Conservation (phyloP, 2,329 filamentous ascomycete species). For the Colletotrichum sp. region DNA sequence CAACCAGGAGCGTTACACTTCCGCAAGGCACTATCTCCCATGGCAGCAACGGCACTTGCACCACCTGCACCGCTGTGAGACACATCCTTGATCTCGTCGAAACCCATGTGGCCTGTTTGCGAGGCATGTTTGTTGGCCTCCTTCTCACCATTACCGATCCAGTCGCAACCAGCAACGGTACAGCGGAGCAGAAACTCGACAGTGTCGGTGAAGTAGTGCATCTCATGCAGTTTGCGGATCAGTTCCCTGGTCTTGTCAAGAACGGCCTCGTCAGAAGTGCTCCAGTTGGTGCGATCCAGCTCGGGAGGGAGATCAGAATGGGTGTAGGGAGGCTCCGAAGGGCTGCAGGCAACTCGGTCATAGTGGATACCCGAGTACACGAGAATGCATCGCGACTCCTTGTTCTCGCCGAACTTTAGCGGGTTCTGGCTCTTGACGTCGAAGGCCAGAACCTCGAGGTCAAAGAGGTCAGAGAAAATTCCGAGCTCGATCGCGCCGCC, state of each 20-base stretch:
- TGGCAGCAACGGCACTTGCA: background rate
- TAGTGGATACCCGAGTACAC: constrained; percentile 95
- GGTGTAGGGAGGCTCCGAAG: constrained; percentile 60
- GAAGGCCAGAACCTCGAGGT: constrained; percentile 83
- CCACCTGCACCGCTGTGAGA: constrained; percentile 42
- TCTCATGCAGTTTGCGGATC: constrained; percentile 67
- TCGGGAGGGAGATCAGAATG: constrained; percentile 69
- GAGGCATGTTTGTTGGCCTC: constrained; percentile 67
- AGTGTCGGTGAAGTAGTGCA: constrained; percentile 90
- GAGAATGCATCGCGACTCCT: constrained; percentile 73
- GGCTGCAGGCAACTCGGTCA: constrained; percentile 82
- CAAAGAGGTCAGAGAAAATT: constrained; percentile 84
- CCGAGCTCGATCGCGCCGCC: constrained; percentile 90
- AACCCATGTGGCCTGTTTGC: constrained; percentile 63
- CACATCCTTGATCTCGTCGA: constrained; percentile 70
- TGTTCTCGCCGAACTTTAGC: constrained; percentile 76
- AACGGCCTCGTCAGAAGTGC: constrained; percentile 64
- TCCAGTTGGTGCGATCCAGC: constrained; percentile 71
- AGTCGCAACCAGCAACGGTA: constrained; percentile 67
- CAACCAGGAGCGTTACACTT: constrained; percentile 72
- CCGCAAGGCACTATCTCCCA: constrained; percentile 65
- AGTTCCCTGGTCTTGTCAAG: constrained; percentile 71
- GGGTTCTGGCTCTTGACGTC: constrained; percentile 62
- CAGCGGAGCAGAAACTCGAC: constrained; percentile 80
- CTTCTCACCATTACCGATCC: constrained; percentile 70